These are phyloP conservation scores for Colletotrichum magnum DNA, from an alignment of 2,329 filamentous ascomycete species.

Conservation along the genomic window DNA sequence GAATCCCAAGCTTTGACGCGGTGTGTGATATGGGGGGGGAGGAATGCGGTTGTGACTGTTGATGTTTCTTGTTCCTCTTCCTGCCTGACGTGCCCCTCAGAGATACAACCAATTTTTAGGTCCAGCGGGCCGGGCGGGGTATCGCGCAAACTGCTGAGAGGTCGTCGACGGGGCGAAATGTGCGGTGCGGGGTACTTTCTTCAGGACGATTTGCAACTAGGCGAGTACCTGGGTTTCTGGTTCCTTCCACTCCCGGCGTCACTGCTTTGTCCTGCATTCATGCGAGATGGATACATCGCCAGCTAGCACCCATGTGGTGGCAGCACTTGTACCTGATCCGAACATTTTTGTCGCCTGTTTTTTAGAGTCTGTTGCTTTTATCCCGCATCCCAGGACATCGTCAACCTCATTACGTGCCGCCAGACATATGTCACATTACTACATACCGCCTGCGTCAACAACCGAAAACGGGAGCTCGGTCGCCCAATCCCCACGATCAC, in stretches of 20 bases:
- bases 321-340: conserved; percentile 19
- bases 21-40: conserved; percentile 38
- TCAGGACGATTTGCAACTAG: conserved; percentile 26
- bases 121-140: conserved; percentile 40
- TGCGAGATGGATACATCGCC: conserved; percentile 13
- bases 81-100: conserved; percentile 38
- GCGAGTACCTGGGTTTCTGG: conserved; percentile 37
- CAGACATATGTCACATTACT: neutral
- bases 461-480: conserved; percentile 10
- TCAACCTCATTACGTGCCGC: conserved; percentile 7
- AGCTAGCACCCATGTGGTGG: neutral
- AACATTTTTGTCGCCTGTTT: conserved; percentile 13
- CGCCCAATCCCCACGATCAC: conserved; percentile 29
- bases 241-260: conserved; percentile 35
- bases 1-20: conserved; percentile 38
- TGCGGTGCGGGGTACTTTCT: conserved; percentile 38
- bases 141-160: conserved; percentile 30
- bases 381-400: neutral
- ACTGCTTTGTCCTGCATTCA: conserved; percentile 35
- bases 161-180: conserved; percentile 28
- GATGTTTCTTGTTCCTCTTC: conserved; percentile 39
- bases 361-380: neutral
- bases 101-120: conserved; percentile 37
- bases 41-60: conserved; percentile 35
- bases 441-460: conserved; percentile 1